These are phyloP conservation scores for Schwanniomyces polymorphus DNA, from an alignment of 805 yeast species.

Conservation along the genomic window DNA sequence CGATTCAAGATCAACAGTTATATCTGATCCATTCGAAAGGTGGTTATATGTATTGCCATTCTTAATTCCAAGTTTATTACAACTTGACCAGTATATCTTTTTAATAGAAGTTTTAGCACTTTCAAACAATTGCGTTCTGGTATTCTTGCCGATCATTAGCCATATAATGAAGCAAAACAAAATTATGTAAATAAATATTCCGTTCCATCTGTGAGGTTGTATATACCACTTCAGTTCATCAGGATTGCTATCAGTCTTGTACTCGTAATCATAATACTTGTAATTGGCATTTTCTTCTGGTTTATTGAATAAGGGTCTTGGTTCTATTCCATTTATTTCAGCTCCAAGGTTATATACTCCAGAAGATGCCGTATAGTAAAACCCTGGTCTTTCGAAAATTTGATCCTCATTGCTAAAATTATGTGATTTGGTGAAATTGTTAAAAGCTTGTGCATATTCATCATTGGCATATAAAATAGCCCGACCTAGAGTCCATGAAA, in stretches of 20 bases:
- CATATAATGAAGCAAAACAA: conserved; percentile 24
- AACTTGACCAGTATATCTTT: not conserved
- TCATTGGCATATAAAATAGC: conserved; percentile 63
- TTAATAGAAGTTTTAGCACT: conserved; percentile 5
- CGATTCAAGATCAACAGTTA: conserved; percentile 6
- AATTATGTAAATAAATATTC: conserved; percentile 28
- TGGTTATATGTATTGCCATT: not conserved
- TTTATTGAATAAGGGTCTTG: conserved; percentile 43
- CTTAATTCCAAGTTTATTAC: too few species aligned
- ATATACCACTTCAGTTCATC: conserved; percentile 42
- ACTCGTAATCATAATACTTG: conserved; percentile 30
- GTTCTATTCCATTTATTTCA: conserved; percentile 39
- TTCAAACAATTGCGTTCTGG: conserved; percentile 13
- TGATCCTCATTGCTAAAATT: conserved; percentile 12
- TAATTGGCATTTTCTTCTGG: conserved; percentile 15
- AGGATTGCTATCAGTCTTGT: conserved; percentile 24
- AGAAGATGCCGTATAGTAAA: conserved; percentile 47
- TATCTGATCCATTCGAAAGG: not conserved
- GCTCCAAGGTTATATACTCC: conserved; percentile 53
- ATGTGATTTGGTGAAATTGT: conserved; percentile 23
- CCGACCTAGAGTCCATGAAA: conserved; percentile 59
- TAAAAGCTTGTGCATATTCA: conserved; percentile 47
- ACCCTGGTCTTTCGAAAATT: conserved; percentile 40
- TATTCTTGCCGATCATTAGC: conserved; percentile 33
- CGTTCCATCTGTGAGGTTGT: conserved; percentile 45